These are phyloP conservation scores for Tylopilus balloui DNA, from an alignment of 768 basidiomycete species.

Conservation along the genomic window DNA sequence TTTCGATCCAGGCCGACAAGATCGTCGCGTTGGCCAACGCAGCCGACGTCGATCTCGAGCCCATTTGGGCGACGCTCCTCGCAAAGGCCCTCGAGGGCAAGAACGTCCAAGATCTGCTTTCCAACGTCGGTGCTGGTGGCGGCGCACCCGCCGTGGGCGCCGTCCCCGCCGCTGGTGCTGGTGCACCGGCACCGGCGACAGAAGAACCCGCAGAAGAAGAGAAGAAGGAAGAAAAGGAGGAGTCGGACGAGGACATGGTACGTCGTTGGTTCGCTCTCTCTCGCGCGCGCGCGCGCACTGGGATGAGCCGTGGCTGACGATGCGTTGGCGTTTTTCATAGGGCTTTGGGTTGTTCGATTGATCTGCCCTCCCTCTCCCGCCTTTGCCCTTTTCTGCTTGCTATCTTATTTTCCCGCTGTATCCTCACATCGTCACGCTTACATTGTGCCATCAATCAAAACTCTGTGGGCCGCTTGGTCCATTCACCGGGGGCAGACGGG, in stretches of 20 bases:
- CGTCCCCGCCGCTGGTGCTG: constrained; percentile 52
- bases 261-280: neutral
- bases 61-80: constrained; percentile 97
- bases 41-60: constrained; percentile 82
- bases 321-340: constrained; percentile 34
- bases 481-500: constrained; percentile 4
- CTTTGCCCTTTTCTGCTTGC: constrained; percentile 12
- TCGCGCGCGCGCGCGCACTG: no score
- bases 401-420: constrained; percentile 28
- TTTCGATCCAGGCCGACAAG: constrained; percentile 96
- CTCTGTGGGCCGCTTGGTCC: constrained; percentile 13
- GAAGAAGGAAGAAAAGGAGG: constrained; percentile 86
- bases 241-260: constrained; percentile 38
- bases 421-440: constrained; percentile 13
- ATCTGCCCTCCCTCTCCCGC: constrained; percentile 22
- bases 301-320: neutral
- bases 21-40: constrained; percentile 80
- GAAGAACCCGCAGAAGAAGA: constrained; percentile 77
- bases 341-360: constrained; percentile 98
- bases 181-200: constrained; percentile 58
- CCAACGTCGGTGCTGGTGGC: constrained; percentile 91
- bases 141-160: constrained; percentile 71
- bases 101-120: constrained; percentile 92
- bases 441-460: constrained; percentile 27
- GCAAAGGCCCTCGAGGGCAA: constrained; percentile 98